phyloP scores from a whole-genome alignment of 1,284 basidiomycete species.

The Cutaneotrichosporon mucoides region DNA sequence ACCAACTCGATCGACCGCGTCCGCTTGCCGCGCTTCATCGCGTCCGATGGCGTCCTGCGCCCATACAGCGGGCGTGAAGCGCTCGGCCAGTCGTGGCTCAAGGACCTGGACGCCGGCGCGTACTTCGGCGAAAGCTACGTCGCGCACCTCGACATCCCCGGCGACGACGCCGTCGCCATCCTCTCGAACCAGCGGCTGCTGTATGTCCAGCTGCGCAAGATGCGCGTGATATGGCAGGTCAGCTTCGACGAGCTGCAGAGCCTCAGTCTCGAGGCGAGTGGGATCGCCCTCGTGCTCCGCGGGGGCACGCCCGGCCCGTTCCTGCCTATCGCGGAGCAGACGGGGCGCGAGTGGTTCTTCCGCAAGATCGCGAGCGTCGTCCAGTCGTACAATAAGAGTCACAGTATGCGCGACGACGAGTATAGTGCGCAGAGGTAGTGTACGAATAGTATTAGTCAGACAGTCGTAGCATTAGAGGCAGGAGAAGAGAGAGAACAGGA shows the following conservation, averaged over 20 bases:
- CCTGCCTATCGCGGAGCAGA: conserved; percentile 54
- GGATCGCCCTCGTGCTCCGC: conserved; percentile 72
- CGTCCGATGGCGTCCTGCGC: conserved; percentile 79
- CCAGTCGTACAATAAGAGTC: conserved; percentile 39
- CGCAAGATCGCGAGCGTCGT: conserved; percentile 53
- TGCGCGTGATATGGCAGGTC: conserved; percentile 88
- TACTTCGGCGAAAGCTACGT: conserved; percentile 84
- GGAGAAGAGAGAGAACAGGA: too few relatives aligned
- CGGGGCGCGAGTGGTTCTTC: conserved; percentile 57
- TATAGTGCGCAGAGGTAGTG: too few relatives aligned
- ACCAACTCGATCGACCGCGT: conserved; percentile 84
- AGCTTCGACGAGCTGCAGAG: conserved; percentile 81
- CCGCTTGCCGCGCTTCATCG: conserved; percentile 80
- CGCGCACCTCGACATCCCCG: conserved; percentile 80
- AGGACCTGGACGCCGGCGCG: conserved; percentile 66
- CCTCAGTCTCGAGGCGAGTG: conserved; percentile 81
- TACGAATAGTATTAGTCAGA: too few relatives aligned
- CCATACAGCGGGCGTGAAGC: conserved; percentile 86
- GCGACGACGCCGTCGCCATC: conserved; percentile 77
- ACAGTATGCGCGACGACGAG: conserved; percentile 28
- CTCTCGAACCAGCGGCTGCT: conserved; percentile 74
- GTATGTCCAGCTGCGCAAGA: conserved; percentile 77
- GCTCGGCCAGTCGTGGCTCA: conserved; percentile 93
- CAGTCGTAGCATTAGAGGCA: too few relatives aligned
- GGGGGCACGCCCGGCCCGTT: conserved; percentile 56